These are phyloP conservation scores for Verruconis gallopava DNA, from an alignment of 2,329 filamentous ascomycete genomes.

Conservation along the genomic window DNA sequence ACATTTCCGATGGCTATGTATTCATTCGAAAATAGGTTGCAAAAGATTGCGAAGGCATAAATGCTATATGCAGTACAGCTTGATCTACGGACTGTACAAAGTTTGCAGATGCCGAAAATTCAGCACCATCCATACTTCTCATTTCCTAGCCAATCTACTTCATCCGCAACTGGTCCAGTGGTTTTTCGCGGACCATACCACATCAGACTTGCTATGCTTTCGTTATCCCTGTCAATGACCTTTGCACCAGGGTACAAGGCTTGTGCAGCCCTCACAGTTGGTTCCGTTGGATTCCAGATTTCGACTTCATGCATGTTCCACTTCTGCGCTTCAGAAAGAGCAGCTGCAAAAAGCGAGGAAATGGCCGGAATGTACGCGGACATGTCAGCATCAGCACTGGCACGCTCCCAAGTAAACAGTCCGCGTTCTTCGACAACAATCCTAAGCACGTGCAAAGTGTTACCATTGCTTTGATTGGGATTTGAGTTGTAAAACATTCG, in stretches of 20 bases:
- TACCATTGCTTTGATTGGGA: conserved; percentile 41
- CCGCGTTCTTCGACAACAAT: conserved; percentile 45
- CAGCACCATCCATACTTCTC: conserved; percentile 72
- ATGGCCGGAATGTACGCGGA: conserved; percentile 38
- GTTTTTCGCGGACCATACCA: conserved; percentile 48
- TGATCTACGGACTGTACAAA: no score
- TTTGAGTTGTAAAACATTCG: conserved; percentile 49
- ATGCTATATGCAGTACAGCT: no score
- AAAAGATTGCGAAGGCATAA: not conserved
- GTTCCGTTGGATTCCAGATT: conserved; percentile 68
- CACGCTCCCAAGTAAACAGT: conserved; percentile 7
- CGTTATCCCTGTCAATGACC: conserved; percentile 45
- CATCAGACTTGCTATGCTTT: conserved; percentile 58
- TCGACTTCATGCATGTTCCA: conserved; percentile 62
- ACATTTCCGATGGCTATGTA: conserved; percentile 21
- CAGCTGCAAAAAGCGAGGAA: conserved; percentile 50
- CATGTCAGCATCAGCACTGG: conserved; percentile 29
- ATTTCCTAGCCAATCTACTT: conserved; percentile 59
- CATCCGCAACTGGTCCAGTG: conserved; percentile 30
- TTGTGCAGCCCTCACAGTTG: conserved; percentile 28
- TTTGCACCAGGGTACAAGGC: conserved; percentile 34
- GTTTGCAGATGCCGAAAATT: no score
- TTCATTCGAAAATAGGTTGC: conserved; percentile 6
- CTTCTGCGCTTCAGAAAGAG: conserved; percentile 54
- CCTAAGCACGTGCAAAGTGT: conserved; percentile 57